Percentiles rank a stretch among this genome's conserved stretches.
These are phyloP conservation scores for Gracilaria gracilis DNA, from an alignment of 23 red algal species.

Conservation along the genomic window DNA sequence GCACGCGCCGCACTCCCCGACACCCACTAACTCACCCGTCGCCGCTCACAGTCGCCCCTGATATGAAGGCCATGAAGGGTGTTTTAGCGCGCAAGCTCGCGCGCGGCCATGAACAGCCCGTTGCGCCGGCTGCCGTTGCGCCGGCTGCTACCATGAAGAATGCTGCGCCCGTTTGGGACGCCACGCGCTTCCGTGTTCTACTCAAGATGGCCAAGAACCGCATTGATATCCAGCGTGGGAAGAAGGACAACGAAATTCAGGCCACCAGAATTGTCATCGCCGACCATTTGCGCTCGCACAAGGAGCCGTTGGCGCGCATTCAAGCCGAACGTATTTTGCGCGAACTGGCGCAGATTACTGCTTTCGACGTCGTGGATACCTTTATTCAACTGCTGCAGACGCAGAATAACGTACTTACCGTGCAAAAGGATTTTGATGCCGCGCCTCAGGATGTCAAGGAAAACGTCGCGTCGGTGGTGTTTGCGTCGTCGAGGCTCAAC, in stretches of 20 bases:
- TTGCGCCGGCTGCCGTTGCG: background rate
- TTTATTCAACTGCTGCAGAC: constrained; percentile 46
- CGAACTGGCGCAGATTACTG: constrained; percentile 30
- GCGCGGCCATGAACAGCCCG: background rate
- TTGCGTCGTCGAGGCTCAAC: constrained; percentile 52
- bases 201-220: constrained; percentile 68
- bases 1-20: background rate
- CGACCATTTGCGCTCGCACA: constrained; percentile 37
- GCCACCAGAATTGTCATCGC: constrained; percentile 35
- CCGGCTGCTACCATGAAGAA: constrained; percentile 5
- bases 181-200: constrained; percentile 47
- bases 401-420: constrained; percentile 35
- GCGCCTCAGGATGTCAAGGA: constrained; percentile 49
- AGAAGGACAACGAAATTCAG: constrained; percentile 62
- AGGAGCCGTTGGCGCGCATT: constrained; percentile 64
- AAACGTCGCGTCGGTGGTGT: constrained; percentile 61
- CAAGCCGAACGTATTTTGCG: constrained; percentile 57
- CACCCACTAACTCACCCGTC: background rate
- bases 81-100: constrained; percentile 21
- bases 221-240: constrained; percentile 62
- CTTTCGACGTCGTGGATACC: constrained; percentile 66
- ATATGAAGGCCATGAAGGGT: constrained; percentile 50
- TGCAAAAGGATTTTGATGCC: constrained; percentile 47
- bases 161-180: constrained; percentile 33
- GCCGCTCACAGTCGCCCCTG: background rate